A percentile compares a stretch with the other conserved stretches of the same genome.
Conservation (phyloP, 345 rosid species). For the Heritiera littoralis region DNA sequence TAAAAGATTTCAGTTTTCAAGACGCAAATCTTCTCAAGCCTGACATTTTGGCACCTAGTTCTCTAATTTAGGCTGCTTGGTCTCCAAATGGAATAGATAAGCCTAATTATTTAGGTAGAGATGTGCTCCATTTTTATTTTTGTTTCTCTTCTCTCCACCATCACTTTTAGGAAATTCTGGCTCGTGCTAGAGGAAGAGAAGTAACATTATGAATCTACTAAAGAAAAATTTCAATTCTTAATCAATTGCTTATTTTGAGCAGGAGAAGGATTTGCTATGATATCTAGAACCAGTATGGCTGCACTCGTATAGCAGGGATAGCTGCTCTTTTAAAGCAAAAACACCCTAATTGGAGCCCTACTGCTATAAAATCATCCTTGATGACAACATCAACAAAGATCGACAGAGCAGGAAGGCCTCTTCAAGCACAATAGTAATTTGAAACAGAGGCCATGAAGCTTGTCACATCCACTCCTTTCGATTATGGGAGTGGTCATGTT, state of each 20-base stretch:
- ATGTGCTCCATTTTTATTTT: conserved; percentile 7
- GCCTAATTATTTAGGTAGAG: conserved; percentile 75
- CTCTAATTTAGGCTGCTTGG: conserved; percentile 99
- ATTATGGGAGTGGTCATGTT: conserved; percentile 97
- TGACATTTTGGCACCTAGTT: conserved; percentile 95
- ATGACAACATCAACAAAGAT: conserved; percentile 86
- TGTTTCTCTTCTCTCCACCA: conserved; percentile 2
- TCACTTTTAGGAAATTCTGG: neutral
- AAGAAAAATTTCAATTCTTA: neutral
- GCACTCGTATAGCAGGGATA: conserved; percentile 99
- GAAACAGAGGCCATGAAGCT: conserved; percentile 78
- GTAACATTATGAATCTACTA: neutral
- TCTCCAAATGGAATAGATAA: conserved; percentile 97
- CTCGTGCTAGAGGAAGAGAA: conserved; percentile 14
- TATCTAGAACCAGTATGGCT: conserved; percentile 99
- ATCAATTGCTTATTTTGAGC: conserved; percentile 29
- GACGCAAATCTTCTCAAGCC: conserved; percentile 99
- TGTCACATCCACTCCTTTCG: conserved; percentile 85
- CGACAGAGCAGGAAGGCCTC: conserved; percentile 89
- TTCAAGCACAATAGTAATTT: conserved; percentile 27
- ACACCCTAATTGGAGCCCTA: conserved; percentile 96
- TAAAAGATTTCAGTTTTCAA: conserved; percentile 87
- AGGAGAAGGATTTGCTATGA: conserved; percentile 97
- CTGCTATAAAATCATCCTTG: conserved; percentile 92
- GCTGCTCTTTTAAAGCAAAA: conserved; percentile 98